These are phyloP conservation scores for Paramecium bursaria DNA, from an alignment of 73 alveolate species.

Conservation along the genomic window DNA sequence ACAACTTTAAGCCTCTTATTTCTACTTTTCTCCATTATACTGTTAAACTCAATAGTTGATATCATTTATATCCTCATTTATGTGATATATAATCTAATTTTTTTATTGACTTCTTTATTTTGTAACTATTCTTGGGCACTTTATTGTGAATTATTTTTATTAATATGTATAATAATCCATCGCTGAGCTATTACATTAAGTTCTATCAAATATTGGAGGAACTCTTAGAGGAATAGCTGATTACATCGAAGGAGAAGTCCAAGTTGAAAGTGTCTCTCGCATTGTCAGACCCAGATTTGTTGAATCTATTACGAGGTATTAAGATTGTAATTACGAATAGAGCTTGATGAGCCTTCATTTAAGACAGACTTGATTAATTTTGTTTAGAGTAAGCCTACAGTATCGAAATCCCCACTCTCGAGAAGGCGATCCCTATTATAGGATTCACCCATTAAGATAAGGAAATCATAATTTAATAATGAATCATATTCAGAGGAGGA, in stretches of 20 bases:
- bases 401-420: conserved; percentile 24
- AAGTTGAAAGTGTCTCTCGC: background rate
- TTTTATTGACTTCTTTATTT: too few relatives aligned
- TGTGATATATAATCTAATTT: too few relatives aligned
- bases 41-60: too few relatives aligned
- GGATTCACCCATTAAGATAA: too few relatives aligned
- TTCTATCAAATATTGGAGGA: conserved; percentile 12
- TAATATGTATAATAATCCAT: conserved; percentile 1
- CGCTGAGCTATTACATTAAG: conserved; percentile 33
- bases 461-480: too few relatives aligned
- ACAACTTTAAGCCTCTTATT: too few relatives aligned
- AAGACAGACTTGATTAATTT: conserved; percentile 5
- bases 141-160: too few relatives aligned
- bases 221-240: background rate
- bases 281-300: background rate
- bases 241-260: conserved; percentile 16
- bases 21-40: too few relatives aligned
- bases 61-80: too few relatives aligned
- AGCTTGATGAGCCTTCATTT: background rate
- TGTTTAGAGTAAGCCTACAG: conserved; percentile 12
- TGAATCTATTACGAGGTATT: background rate
- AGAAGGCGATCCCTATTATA: conserved; percentile 21
- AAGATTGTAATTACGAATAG: background rate
- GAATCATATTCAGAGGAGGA: too few relatives aligned
- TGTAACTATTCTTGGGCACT: too few relatives aligned